Base-by-base conservation (phyloP, 768 basidiomycete genomes). In the Auricularia auricula-judae region DNA sequence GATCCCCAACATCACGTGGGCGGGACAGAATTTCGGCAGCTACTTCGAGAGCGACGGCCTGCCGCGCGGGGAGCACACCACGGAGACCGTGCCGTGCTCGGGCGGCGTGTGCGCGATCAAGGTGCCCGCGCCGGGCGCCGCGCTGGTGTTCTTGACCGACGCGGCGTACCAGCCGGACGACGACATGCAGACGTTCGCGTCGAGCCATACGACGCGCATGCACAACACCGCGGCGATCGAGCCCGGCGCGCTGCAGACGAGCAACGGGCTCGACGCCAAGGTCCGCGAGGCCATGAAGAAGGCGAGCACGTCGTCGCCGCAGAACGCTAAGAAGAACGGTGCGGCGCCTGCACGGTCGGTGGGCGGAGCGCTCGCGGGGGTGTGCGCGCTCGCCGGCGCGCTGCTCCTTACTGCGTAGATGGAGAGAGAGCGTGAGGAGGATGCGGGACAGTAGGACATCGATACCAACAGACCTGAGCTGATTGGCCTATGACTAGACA, bases 91-190 rank as follows among this genome's bases (percentile, higher is more conserved):
- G 42, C 67, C 73, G 16, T 94, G 91, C 69, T 33, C 72, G 4
- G 75, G 76, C 62, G 81, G 82, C 68, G 76, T 77, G 0, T 92
- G 91, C 72, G 67, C 73, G 23, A 77, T 92, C 61, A 78, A 78
- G 5, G 82, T 92, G 54, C 81, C 83, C 39, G 87, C 89, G 0
- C 90, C 91, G 0, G 84, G 83, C 43, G 85, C 88, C 66, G 89
- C 89, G 1, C 78, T 93, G 54, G 87, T 93, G 65, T 90, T 89
- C 78, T 75, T 92, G 34, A 81, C 14, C 56, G 56, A 59, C 56
- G 23, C 21, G 5, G 21, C 34, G 56, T 59, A 33, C 56, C 11
- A 59, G 11, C 29, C 56, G 8, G 56, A 33, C 56, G 34, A 59
- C 34, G 23, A 29, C 29, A 35, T 59, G 23, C 4, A 29, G 23